Conservation (phyloP, 2,329 filamentous ascomycete genomes). For the Botryotinia calthae region DNA sequence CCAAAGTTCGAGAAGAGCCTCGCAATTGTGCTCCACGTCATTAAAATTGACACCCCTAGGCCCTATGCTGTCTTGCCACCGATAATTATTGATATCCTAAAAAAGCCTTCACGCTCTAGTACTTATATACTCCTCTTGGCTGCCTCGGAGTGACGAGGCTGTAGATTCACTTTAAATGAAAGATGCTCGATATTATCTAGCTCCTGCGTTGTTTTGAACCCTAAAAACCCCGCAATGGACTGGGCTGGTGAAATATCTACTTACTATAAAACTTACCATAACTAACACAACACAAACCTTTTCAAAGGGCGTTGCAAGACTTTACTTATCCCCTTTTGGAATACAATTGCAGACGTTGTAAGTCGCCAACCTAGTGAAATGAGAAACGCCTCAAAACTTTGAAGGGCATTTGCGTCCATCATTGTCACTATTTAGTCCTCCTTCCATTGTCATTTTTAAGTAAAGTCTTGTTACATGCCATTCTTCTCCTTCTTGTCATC, state of each 20-base stretch:
- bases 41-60: no score
- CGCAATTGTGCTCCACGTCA: fast-evolving
- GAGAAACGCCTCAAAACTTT: background rate
- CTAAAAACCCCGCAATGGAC: background rate
- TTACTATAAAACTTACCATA: background rate
- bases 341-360: background rate
- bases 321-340: background rate
- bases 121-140: background rate
- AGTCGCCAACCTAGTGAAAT: fast-evolving
- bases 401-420: background rate
- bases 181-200: background rate
- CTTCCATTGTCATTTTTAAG: background rate
- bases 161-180: fast-evolving
- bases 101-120: fast-evolving
- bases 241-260: background rate
- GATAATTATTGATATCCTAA: background rate
- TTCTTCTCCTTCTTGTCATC: fast-evolving
- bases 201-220: no score
- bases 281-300: background rate
- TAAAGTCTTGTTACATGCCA: background rate
- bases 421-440: background rate
- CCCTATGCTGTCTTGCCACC: no score
- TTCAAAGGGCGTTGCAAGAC: background rate
- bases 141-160: no score
- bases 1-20: background rate